Evolutionary conservation across 1,139 yeast species (phyloP).

Genomic region (Kodamaea suecica): DNA sequence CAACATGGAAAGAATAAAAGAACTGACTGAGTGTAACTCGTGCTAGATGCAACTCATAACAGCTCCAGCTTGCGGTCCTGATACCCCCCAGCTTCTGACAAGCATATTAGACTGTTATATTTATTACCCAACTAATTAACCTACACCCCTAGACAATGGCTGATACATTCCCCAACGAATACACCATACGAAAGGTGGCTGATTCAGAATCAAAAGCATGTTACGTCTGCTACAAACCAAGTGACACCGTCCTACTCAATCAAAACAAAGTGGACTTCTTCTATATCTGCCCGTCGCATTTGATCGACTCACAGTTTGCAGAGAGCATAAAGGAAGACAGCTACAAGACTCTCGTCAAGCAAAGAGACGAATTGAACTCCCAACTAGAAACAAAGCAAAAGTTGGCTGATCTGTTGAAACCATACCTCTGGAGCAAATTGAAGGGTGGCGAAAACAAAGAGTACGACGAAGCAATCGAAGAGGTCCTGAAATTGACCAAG

Average conservation of each 20-base stretch:
- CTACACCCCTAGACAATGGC: not conserved
- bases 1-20: no score
- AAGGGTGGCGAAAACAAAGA: constrained; percentile 18
- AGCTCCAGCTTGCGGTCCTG: no score
- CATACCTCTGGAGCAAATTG: constrained; percentile 33
- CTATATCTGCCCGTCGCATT: constrained; percentile 64
- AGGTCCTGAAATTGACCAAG: constrained; percentile 13
- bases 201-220: constrained; percentile 57
- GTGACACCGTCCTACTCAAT: constrained; percentile 58
- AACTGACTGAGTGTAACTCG: no score
- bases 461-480: constrained; percentile 19
- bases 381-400: constrained; percentile 35
- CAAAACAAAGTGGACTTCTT: constrained; percentile 57
- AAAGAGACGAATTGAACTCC: constrained; percentile 36
- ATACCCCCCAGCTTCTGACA: no score
- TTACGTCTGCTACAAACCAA: constrained; percentile 63
- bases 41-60: no score
- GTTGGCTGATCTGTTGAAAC: constrained; percentile 28
- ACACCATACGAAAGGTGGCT: constrained; percentile 56
- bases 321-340: constrained; percentile 46
- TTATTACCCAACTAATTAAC: no score
- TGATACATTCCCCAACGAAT: constrained; percentile 50
- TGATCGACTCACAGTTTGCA: constrained; percentile 62
- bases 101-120: no score
- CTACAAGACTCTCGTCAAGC: constrained; percentile 41